Base-by-base conservation (phyloP, 345 rosid genomes). In the Eucalyptus erythrocorys region DNA sequence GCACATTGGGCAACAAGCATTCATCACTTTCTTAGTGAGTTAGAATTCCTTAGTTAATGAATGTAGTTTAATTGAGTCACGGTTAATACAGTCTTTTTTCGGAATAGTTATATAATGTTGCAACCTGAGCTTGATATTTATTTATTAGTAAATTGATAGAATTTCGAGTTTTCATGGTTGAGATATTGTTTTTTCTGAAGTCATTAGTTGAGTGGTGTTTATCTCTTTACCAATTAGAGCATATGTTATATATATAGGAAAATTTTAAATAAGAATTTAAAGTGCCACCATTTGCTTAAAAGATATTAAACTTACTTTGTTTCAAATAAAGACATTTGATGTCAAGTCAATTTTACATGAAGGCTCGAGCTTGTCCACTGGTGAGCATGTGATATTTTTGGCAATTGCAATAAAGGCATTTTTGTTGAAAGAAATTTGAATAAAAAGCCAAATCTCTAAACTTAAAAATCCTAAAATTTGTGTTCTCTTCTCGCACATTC, bases 261-360 rank as follows among this genome's bases (percentile, higher is more conserved):
- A 51, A 0, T 55, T 55, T 21, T 1, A 55, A 55, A 55, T 55
- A 22, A 21, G 3, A 0, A 22, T 24, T 55, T 55, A 24, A 24
- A 55, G 1, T 24, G 30, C 1, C 61, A 9, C 27, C 0, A 9
- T 4, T 55, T 55, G 0, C 6, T 55, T 55, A 24, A 24, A 55
- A 55, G 27, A 55, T 4, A 24, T 22, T 22, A 22, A 8, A 55
- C 30, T 55, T 22, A 0, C 61, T 55, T 24, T 24, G 11, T 24
- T 55, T 55, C 61, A 10, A 24, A 55, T 55, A 24, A 21, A 51
- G 1, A 51, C 0, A 1, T 21, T 26, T 3, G 21, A 0, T 51
- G 57, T 51, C 57, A 19, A 7, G 57, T 51, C 26, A 51, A 51
- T 21, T 51, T 51, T 21, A 51, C 57, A 51, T 1, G 10, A 51